These are phyloP conservation scores for Parastagonospora nodorum DNA, from an alignment of 2,329 filamentous ascomycete species.

Conservation along the genomic window DNA sequence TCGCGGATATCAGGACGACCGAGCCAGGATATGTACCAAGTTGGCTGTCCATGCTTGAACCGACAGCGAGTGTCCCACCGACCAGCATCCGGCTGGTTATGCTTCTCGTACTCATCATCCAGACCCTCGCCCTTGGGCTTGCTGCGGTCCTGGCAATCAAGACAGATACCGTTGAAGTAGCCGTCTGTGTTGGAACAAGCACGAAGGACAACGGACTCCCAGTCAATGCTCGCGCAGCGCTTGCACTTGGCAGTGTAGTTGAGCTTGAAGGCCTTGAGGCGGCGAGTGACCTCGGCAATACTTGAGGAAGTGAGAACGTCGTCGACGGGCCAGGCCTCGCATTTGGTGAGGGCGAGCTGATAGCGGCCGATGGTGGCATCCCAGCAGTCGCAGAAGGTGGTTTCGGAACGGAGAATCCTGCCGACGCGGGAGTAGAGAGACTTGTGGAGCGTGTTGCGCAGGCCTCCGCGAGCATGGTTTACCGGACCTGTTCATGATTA, in stretches of 20 bases:
- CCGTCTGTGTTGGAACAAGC: constrained; percentile 7
- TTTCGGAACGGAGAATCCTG: constrained; percentile 14
- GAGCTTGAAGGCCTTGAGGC: constrained; percentile 17
- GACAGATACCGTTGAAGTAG: constrained; percentile 38
- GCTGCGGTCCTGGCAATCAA: constrained; percentile 36
- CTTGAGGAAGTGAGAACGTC: too few relatives aligned
- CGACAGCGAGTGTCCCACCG: constrained; percentile 32
- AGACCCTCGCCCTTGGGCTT: constrained; percentile 9
- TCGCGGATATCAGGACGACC: constrained; percentile 21
- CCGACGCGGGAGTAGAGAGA: too few relatives aligned
- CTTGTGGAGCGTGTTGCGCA: constrained; percentile 20
- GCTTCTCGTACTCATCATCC: constrained; percentile 28
- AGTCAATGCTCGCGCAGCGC: constrained; percentile 14
- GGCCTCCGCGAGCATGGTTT: constrained; percentile 22
- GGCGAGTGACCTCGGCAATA: constrained; percentile 14
- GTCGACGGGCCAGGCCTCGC: constrained; percentile 21
- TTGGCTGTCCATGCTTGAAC: constrained; percentile 30
- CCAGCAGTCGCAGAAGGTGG: constrained; percentile 16
- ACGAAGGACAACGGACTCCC: constrained; percentile 4
- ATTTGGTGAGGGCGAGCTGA: constrained; percentile 13
- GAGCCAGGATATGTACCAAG: constrained; percentile 37
- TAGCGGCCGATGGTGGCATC: constrained; percentile 19
- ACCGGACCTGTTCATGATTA: constrained; percentile 26
- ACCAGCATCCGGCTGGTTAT: constrained; percentile 14
- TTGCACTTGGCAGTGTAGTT: constrained; percentile 11